These are phyloP conservation scores for Picochlorum sp. DNA, from an alignment of 139 green algal genomes.

Conservation along the genomic window DNA sequence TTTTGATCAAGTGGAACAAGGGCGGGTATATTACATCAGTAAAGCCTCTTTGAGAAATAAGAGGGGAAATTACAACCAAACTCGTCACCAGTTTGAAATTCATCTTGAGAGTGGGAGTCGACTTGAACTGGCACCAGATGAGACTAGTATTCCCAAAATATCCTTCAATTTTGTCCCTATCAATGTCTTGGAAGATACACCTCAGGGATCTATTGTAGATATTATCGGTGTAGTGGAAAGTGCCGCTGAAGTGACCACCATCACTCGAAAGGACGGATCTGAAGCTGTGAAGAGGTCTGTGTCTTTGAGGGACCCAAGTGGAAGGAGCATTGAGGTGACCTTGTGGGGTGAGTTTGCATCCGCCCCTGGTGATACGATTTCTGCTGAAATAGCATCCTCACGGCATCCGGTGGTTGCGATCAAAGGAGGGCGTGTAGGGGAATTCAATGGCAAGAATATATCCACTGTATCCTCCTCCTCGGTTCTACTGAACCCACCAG, in stretches of 20 bases:
- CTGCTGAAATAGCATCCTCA: constrained; percentile 4
- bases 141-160: constrained; percentile 57
- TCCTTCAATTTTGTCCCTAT: constrained; percentile 73
- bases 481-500: constrained; percentile 64
- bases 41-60: constrained; percentile 66
- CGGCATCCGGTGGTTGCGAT: constrained; percentile 67
- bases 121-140: constrained; percentile 43
- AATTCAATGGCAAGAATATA: constrained; percentile 91
- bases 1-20: constrained; percentile 40
- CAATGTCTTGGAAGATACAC: constrained; percentile 56
- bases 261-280: constrained; percentile 71
- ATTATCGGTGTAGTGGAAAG: constrained; percentile 80
- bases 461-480: constrained; percentile 52
- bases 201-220: constrained; percentile 65
- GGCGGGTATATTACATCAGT: constrained; percentile 70
- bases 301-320: constrained; percentile 64
- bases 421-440: constrained; percentile 78
- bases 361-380: constrained; percentile 46
- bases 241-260: constrained; percentile 40
- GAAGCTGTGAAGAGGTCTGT: constrained; percentile 78
- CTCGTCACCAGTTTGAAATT: constrained; percentile 86
- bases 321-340: constrained; percentile 76
- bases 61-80: constrained; percentile 34
- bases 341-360: constrained; percentile 70
- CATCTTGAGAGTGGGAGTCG: constrained; percentile 56